Evolutionary conservation across 2,329 filamentous ascomycete species (phyloP).

Genomic region (Cryphonectria parasitica): DNA sequence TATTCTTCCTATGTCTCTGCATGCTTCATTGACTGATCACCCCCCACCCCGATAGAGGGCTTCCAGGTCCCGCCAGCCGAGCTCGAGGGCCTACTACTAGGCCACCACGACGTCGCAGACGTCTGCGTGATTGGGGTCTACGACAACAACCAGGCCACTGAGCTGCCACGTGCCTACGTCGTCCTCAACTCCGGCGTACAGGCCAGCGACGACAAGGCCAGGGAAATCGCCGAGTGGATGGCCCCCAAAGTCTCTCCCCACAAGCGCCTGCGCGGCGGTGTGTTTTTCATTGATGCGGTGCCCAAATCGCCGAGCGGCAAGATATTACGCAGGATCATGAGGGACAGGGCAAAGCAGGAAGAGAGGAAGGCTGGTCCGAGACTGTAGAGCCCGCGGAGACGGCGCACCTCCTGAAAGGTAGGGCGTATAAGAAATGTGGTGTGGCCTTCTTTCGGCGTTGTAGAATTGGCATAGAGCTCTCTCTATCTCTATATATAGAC

Average conservation of each 20-base stretch:
- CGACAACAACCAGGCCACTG: conserved; percentile 64
- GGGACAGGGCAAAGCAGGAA: conserved; percentile 44
- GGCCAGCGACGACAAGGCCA: conserved; percentile 42
- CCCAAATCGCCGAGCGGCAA: conserved; percentile 70
- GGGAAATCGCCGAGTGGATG: conserved; percentile 45
- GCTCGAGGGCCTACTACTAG: conserved; percentile 55
- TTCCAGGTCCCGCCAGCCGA: conserved; percentile 74
- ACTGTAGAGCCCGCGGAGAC: conserved; percentile 37
- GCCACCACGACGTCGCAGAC: conserved; percentile 53
- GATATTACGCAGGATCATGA: conserved; percentile 49
- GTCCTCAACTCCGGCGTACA: conserved; percentile 50
- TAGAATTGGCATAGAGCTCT: neutral
- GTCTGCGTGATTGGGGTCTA: conserved; percentile 67
- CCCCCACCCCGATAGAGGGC: conserved; percentile 59
- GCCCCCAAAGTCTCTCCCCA: conserved; percentile 47
- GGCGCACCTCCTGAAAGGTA: neutral
- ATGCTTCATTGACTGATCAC: conserved; percentile 6
- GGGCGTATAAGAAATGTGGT: neutral
- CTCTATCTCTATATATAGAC: neutral
- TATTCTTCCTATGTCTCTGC: neutral
- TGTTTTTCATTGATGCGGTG: conserved; percentile 69
- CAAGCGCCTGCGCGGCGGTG: conserved; percentile 72
- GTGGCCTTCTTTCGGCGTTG: neutral
- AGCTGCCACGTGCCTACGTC: conserved; percentile 71
- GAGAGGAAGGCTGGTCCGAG: conserved; percentile 44